Base-by-base conservation (phyloP, 306 rosid species). In the Corylus avellana region DNA sequence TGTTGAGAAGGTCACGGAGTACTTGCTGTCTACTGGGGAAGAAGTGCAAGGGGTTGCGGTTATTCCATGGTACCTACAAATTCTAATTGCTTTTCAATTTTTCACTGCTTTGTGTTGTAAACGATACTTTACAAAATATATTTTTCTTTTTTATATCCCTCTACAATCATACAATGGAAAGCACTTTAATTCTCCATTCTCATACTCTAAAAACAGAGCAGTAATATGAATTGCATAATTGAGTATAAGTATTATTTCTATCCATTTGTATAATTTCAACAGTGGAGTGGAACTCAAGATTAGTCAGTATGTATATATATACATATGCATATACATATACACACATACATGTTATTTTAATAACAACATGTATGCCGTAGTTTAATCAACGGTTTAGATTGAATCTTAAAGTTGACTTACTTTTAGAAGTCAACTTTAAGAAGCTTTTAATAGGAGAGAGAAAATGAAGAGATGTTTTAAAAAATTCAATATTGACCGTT, bases 31-130 rank as follows among this genome's bases (percentile, higher is more conserved):
- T 17, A 81, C 88, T 2, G 97, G 98, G 39, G 98, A 91, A 86
- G 90, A 95, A 75, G 97, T 87, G 0, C 98, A 91, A 76, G 97
- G 98, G 62, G 85, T 92, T 12, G 93, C 96, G 72, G 91, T 95
- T 71, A 95, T 95, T 82, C 91, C 89, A 35, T 51, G 97, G 98
- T 92, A 76, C 44, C 69, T 77, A 66, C 59, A 70, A 66, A 54
- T 32, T 77, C 48, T 55, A 22, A 18, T 68, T 32, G 47, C 18
- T 7, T 77, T 48, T 4, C 63, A 7, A 66, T 2, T 7, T 37
- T 61, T 22, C 12, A 53, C 57, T 22, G 11, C 17, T 71, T 13
- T 8, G 44, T 9, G 12, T 1, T n/a, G 20, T 58, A 20, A 58
- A 58, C 9, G 61, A 58, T 58, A 8, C 13, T 58, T 7, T n/a